Evolutionary conservation across 2,329 filamentous ascomycete species (phyloP).

Genomic region (Aspergillus sp.): DNA sequence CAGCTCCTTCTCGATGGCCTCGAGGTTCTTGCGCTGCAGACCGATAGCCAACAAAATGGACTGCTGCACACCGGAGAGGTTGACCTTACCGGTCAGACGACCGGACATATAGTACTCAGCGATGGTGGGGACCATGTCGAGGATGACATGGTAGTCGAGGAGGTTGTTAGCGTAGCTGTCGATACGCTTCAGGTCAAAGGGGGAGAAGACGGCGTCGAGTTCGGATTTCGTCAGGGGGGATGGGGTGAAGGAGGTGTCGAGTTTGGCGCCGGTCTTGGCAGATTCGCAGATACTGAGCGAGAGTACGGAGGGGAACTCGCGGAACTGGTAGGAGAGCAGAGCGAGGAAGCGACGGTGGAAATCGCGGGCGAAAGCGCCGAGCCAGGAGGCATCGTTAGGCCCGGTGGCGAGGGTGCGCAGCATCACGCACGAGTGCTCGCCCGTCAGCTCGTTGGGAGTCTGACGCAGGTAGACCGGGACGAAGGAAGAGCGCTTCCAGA

Average conservation of each 20-base stretch:
- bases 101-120: conserved; percentile 83
- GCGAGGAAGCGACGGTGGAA: conserved; percentile 93
- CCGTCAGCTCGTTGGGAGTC: conserved; percentile 92
- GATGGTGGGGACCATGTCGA: conserved; percentile 84
- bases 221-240: conserved; percentile 67
- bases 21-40: conserved; percentile 83
- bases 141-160: conserved; percentile 95
- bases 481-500: conserved; percentile 90
- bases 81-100: conserved; percentile 64
- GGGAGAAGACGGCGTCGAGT: conserved; percentile 75
- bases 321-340: conserved; percentile 89
- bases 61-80: conserved; percentile 77
- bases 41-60: conserved; percentile 87
- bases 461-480: conserved; percentile 90
- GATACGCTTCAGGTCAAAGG: conserved; percentile 91
- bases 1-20: conserved; percentile 75
- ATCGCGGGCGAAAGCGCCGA: conserved; percentile 85
- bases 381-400: conserved; percentile 72
- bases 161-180: conserved; percentile 96
- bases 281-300: conserved; percentile 88
- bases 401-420: conserved; percentile 67
- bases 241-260: conserved; percentile 56
- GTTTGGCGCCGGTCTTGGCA: conserved; percentile 67
- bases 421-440: conserved; percentile 98
- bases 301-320: conserved; percentile 71